Evolutionary conservation across 2,329 filamentous ascomycete species (phyloP), one percentile per base, ranked within the genome.

Genomic region (Parastagonospora nodorum): DNA sequence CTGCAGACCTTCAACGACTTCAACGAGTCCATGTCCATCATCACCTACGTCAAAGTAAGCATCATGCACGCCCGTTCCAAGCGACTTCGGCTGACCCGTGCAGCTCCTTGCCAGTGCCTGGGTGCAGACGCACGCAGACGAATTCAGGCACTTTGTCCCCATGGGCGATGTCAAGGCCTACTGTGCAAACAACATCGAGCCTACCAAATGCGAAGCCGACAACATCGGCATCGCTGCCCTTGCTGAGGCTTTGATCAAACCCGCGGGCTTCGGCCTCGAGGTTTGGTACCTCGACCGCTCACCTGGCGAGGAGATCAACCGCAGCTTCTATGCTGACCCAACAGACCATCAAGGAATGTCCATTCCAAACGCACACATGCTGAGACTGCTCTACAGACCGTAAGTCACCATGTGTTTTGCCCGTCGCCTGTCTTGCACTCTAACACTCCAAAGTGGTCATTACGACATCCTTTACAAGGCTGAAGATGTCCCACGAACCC

Each of bases 271-370:
- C 57, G 85, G 87, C 4, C 83, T 97, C 15, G 91, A 97, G 68
- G 89, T 97, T 55, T 86, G 91, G 46, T 97, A 97, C 69, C 84
- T 99, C 8, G 94, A 97, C 70, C 86, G 91, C 62, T 96, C 89
- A 64, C 80, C 85, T 39, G 92, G 92, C 14, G 81, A 83, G 40
- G 82, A 89, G 63, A 90, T 91, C 64, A 96, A 90, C 67, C 61
- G 62, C 45, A 83, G 81, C 29, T 86, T 89, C 69, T 82, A 82
- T 16, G 84, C 88, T 63, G 86, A 79, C 50, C 74, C 76, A n/a
- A 64, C 68, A 11, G 66, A 68, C 43, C 61, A 82, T 2, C 78
- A 83, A 19, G 82, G 37, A 72, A 61, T 68, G 29, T 52, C 62
- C 45, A 70, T 71, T 10, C 66, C 57, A 44, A 69, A 71, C 82